Percentiles rank a stretch among this genome's conserved stretches.
These are phyloP conservation scores for Boletus sp. DNA, from an alignment of 768 basidiomycete species.

Conservation along the genomic window DNA sequence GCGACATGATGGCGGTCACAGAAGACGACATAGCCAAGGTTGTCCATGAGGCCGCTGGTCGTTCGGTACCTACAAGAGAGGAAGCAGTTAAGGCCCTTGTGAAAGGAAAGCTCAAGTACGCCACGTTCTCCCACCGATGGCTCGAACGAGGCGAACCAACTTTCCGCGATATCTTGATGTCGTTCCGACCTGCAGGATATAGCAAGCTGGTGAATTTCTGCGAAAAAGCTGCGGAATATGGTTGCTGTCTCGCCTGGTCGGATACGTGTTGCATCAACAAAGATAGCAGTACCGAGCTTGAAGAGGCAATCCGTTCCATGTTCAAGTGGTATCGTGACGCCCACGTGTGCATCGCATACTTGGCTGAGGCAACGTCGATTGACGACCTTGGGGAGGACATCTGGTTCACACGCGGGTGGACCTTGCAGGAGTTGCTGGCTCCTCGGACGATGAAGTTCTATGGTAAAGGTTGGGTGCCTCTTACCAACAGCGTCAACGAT, in stretches of 20 bases:
- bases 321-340: conserved; percentile 33
- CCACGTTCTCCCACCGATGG: conserved; percentile 31
- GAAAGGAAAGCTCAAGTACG: conserved; percentile 25
- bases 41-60: conserved; percentile 18
- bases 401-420: too few species aligned
- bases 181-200: conserved; percentile 28
- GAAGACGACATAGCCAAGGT: conserved; percentile 23
- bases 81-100: conserved; percentile 26
- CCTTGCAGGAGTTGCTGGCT: conserved; percentile 30
- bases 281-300: conserved; percentile 34
- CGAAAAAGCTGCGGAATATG: conserved; percentile 27
- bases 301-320: conserved; percentile 36
- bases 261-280: conserved; percentile 38
- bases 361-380: conserved; percentile 29
- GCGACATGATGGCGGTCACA: conserved; percentile 23
- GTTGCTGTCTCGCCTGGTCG: conserved; percentile 31
- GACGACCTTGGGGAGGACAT: conserved; percentile 27
- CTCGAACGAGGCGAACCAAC: conserved; percentile 30
- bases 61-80: conserved; percentile 26
- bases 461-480: conserved; percentile 26
- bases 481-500: too few species aligned
- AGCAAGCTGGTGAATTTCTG: conserved; percentile 27
- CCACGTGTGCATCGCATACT: conserved; percentile 31
- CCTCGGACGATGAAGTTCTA: conserved; percentile 33
- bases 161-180: conserved; percentile 31